Base-by-base conservation (phyloP, 352 stramenopile genomes). In the Pythium angustatum region DNA sequence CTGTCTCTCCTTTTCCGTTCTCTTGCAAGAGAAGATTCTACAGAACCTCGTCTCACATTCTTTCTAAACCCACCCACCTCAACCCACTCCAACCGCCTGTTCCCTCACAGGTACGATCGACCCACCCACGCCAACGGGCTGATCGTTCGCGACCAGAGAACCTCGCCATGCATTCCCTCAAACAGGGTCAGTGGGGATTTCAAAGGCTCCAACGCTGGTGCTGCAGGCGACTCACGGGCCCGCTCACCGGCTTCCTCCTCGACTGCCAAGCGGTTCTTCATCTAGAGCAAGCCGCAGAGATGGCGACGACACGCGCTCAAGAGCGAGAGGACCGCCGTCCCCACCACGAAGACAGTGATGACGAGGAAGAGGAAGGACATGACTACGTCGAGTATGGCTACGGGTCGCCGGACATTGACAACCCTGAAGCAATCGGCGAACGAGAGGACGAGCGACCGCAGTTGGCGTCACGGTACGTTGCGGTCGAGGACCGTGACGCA, bases 171-270 rank as follows among this genome's bases (percentile, higher is more conserved):
- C n/a, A n/a, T n/a, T n/a, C n/a, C n/a, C n/a, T n/a, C n/a, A n/a
- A n/a, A n/a, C n/a, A n/a, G n/a, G n/a, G n/a, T 61, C 55, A 62
- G 24, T 62, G 28, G 40, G 8, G 30, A 44, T 53, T 63, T 63
- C 43, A 43, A 53, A 52, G 38, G 28, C 41, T 51, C 12, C 19
- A n/a, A 34, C 53, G 21, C 41, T 43, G 40, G 30, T 43, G 38
- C 28, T 43, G 17, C 17, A 45, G 41, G 2, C 21, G 12, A 5
- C 7, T 53, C 2, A 12, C 19, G 30, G 19, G 8, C 26, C 24
- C 51, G 34, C 24, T 60, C 24, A 5, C 27, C 24, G 27, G 36
- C 30, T 17, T 47, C 1, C 11, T n/a, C n/a, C 38, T 40, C 22
- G 59, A 66, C 27, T 49, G 52, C 9, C 5, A 48, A 26, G 50